A percentile compares a stretch with the other conserved stretches of the same genome.
Evolutionary conservation across 208 protist species (phyloP).

Genomic region (Balamuthia mandrillaris): DNA sequence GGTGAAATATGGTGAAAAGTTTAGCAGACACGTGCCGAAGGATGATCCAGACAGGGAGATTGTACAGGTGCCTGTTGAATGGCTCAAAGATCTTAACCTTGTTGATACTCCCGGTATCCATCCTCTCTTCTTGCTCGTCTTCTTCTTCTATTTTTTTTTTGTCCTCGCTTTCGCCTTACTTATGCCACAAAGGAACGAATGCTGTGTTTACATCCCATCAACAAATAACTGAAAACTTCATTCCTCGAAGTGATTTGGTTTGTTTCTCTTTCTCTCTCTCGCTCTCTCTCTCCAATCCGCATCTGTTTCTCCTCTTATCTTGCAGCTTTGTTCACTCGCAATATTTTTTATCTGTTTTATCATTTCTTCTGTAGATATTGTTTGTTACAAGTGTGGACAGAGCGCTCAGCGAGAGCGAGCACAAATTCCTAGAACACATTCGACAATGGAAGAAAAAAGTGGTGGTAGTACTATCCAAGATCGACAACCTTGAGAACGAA

Average conservation of each 20-base stretch:
- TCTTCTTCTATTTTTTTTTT: too few relatives aligned
- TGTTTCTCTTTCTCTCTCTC: neutral
- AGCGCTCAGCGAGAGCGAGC: slow-evolving; percentile 48
- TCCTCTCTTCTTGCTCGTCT: neutral
- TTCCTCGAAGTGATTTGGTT: slow-evolving; percentile 47
- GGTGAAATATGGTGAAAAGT: neutral
- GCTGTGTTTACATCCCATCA: slow-evolving; percentile 47
- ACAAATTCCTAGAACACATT: slow-evolving; percentile 38
- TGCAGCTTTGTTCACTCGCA: neutral
- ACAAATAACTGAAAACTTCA: slow-evolving; percentile 57
- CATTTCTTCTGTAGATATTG: neutral
- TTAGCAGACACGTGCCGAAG: neutral
- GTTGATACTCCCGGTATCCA: slow-evolving; percentile 55
- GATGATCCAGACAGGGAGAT: slow-evolving; percentile 34
- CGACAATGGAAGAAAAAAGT: slow-evolving; percentile 41
- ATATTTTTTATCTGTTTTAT: neutral
- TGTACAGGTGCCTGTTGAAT: slow-evolving; percentile 43
- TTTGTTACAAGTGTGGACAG: slow-evolving; percentile 49
- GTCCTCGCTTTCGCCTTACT: neutral
- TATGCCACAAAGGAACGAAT: neutral
- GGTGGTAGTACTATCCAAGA: slow-evolving; percentile 43
- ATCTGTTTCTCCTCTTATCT: neutral
- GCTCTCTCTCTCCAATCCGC: neutral
- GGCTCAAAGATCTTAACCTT: slow-evolving; percentile 41
- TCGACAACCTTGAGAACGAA: slow-evolving; percentile 45